Evolutionary conservation across 208 protist genomes (phyloP).

Genomic region (Trypanosoma boissoni): DNA sequence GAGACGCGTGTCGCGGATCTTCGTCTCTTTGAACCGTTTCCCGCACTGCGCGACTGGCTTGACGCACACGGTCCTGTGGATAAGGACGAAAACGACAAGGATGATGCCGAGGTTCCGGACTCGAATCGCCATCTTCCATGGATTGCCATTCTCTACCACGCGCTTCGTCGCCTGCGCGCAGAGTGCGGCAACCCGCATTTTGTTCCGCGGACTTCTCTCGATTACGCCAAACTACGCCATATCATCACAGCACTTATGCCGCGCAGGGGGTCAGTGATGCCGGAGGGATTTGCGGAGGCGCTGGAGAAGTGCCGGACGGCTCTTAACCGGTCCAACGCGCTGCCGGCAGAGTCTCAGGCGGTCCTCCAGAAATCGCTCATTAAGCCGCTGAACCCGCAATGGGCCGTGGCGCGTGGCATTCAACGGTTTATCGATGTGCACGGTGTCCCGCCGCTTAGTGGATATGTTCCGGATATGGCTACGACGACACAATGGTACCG

Average conservation of each 20-base stretch:
- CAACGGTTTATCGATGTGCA: conserved; percentile 22
- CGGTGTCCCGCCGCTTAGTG: conserved; percentile 75
- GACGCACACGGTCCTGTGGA: conserved; percentile 46
- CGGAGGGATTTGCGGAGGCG: conserved; percentile 63
- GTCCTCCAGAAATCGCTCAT: conserved; percentile 42
- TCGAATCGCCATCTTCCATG: conserved; percentile 88
- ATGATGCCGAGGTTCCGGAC: conserved; percentile 36
- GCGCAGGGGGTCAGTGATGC: conserved; percentile 27
- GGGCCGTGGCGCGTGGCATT: conserved; percentile 31
- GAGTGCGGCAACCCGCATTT: conserved; percentile 4
- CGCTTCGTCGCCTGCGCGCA: conserved; percentile 40
- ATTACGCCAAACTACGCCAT: conserved; percentile 13
- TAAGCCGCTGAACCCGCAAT: too few relatives aligned
- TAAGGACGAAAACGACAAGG: conserved; percentile 35
- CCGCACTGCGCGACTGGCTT: conserved; percentile 63
- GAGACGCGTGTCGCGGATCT: conserved; percentile 78
- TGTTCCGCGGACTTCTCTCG: conserved; percentile 9
- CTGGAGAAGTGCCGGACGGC: conserved; percentile 41
- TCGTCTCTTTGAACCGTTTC: conserved; percentile 88
- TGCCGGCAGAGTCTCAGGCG: conserved; percentile 21
- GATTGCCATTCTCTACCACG: conserved; percentile 78
- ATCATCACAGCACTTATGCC: conserved; percentile 12
- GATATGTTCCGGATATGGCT: conserved; percentile 94
- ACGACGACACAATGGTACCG: conserved; percentile 93
- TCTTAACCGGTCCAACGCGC: conserved; percentile 38